Percentiles rank a stretch among this genome's conserved stretches.
Evolutionary conservation across 1,284 basidiomycete species (phyloP).

Genomic region (Takashimella koratensis): DNA sequence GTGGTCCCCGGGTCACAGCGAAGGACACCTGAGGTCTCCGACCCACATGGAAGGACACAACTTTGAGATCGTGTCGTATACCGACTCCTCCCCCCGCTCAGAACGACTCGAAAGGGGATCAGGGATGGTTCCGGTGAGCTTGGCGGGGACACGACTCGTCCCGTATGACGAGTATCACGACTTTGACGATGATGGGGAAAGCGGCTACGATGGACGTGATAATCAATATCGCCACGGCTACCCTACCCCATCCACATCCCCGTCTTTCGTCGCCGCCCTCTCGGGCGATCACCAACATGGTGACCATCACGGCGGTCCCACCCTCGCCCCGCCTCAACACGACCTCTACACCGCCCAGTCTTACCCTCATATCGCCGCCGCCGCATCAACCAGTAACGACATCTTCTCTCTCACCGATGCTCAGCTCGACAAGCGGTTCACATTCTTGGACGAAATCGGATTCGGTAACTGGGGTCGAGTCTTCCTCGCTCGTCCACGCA

Average conservation of each 20-base stretch:
- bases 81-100: neutral
- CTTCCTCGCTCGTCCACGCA: slow-evolving; percentile 35
- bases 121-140: neutral
- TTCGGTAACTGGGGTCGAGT: slow-evolving; percentile 50
- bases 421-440: slow-evolving; percentile 35
- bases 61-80: neutral
- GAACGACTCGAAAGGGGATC: neutral
- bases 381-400: neutral
- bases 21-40: neutral
- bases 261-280: neutral
- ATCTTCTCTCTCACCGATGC: slow-evolving; percentile 33
- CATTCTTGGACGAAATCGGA: slow-evolving; percentile 42
- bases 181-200: neutral
- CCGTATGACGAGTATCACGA: neutral
- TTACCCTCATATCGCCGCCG: neutral
- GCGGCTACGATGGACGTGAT: neutral
- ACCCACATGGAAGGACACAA: neutral
- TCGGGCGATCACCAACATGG: neutral
- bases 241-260: neutral
- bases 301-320: neutral
- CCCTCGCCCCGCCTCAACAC: neutral
- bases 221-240: neutral
- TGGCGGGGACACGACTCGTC: neutral
- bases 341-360: neutral
- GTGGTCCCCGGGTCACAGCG: slow-evolving; percentile 5